Base-by-base conservation (phyloP, 805 yeast species). In the Myxozyma neglecta region DNA sequence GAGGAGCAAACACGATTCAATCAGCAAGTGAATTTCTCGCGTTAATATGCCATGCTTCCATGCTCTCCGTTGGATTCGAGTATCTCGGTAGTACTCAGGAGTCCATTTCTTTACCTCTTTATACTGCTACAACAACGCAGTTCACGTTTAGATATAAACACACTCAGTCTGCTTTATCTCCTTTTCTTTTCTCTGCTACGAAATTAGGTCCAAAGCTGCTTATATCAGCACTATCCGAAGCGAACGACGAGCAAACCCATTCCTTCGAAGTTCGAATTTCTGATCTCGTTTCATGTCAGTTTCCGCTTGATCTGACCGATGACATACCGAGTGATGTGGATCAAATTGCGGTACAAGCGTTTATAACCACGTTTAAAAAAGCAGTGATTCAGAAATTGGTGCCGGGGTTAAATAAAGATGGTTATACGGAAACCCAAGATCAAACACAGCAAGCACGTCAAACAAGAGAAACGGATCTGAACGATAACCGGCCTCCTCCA, bases 1-100 rank as follows among this genome's bases (percentile, higher is more conserved):
- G 20, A n/a, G 18, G 10, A 10, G 18, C n/a, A 13, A 16, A n/a
- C 18, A 20, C 48, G 34, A 40, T 58, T 46, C n/a, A 36, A 6
- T 60, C 61, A 3, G 39, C 59, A 10, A 49, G 43, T 44, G 62
- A 57, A 39, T 20, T 47, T 18, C 39, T 61, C 11, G 61, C 65
- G 11, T 13, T 61, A 43, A 34, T 57, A 11, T 46, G 56, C 29
- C 64, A 63, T 44, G 50, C 59, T 2, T 44, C 57, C 7, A 56
- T 63, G 64, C 56, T 63, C 10, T 50, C 62, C 3, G 62, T 53
- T 11, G 67, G 67, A 14, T 63, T 63, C 43, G 52, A 46, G 40
- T 59, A 59, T 44, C 43, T 56, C 7, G 63, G 63, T 5, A 20
- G 32, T n/a, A 52, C 44, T 13, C 57, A 53, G 11, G 65, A 40